These are phyloP conservation scores for Fabrea salina DNA, from an alignment of 169 alveolate species.

Conservation along the genomic window DNA sequence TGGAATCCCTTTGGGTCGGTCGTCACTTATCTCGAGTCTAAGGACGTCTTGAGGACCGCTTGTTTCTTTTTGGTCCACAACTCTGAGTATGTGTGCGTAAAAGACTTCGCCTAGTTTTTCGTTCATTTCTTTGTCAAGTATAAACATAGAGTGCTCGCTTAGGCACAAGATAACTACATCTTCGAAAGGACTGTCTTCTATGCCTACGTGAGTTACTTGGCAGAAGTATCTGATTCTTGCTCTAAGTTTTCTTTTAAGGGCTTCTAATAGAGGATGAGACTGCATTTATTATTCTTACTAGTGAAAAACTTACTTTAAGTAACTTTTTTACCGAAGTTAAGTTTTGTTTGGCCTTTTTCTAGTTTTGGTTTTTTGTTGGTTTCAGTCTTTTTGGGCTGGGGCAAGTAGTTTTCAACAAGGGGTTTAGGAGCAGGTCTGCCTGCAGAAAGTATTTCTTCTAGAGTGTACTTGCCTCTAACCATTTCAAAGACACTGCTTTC, in stretches of 20 bases:
- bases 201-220: conserved; percentile 33
- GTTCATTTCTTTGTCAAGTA: not conserved
- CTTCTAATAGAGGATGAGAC: conserved; percentile 28
- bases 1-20: conserved; percentile 29
- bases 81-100: conserved; percentile 18
- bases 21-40: conserved; percentile 17
- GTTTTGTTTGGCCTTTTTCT: too few species aligned
- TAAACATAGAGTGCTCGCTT: conserved; percentile 32
- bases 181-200: conserved; percentile 5
- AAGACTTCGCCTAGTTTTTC: conserved; percentile 20
- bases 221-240: conserved; percentile 25
- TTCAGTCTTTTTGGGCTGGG: too few species aligned
- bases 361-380: too few species aligned
- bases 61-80: conserved; percentile 14
- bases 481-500: too few species aligned
- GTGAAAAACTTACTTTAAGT: too few species aligned
- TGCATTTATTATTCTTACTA: conserved; percentile 21
- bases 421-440: too few species aligned
- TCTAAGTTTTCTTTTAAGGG: conserved; percentile 11
- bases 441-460: too few species aligned
- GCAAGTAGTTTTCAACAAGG: too few species aligned
- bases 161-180: conserved; percentile 17
- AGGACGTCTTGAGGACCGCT: conserved; percentile 2
- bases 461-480: too few species aligned
- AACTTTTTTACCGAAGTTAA: too few species aligned